Conservation (phyloP, 2,329 filamentous ascomycete species). For the Neurospora crassa region DNA sequence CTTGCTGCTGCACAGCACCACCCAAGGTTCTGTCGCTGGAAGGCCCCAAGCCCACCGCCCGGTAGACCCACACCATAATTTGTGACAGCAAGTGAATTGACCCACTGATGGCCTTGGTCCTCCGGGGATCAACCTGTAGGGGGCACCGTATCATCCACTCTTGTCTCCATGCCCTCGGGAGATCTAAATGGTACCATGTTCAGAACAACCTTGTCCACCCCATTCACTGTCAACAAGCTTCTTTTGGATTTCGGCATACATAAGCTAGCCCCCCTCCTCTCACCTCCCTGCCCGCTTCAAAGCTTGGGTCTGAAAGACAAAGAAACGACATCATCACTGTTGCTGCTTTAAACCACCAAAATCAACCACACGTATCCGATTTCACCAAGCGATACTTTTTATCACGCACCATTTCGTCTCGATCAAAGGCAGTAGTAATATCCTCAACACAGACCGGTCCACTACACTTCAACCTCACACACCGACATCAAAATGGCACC, state of each 20-base stretch:
- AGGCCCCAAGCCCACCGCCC: conserved; percentile 16
- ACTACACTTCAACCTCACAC: conserved; percentile 17
- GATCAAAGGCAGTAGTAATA: conserved; percentile 1
- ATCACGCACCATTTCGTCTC: conserved; percentile 2
- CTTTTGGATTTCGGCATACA: conserved; percentile 31
- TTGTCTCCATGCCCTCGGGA: conserved; percentile 29
- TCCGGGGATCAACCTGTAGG: conserved; percentile 36
- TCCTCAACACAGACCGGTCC: conserved; percentile 1
- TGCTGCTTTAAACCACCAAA: background rate
- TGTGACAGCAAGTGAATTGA: conserved; percentile 34
- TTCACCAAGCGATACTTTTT: conserved; percentile 3
- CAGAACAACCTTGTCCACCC: conserved; percentile 21
- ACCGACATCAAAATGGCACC: conserved; percentile 33
- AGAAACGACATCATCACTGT: conserved; percentile 22
- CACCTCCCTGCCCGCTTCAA: conserved; percentile 15
- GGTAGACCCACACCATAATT: conserved; percentile 41
- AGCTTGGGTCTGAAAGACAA: conserved; percentile 18
- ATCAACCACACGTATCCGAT: conserved; percentile 17
- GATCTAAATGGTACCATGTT: conserved; percentile 32
- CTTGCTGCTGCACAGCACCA: conserved; percentile 9
- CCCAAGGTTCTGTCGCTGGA: conserved; percentile 10
- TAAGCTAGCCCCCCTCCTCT: conserved; percentile 33
- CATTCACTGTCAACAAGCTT: conserved; percentile 30
- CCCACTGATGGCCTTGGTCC: conserved; percentile 26
- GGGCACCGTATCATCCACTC: conserved; percentile 42